Percentiles rank a stretch among this genome's conserved stretches.
These are phyloP conservation scores for Leishmania turanica DNA, from an alignment of 208 protist genomes.

Conservation along the genomic window DNA sequence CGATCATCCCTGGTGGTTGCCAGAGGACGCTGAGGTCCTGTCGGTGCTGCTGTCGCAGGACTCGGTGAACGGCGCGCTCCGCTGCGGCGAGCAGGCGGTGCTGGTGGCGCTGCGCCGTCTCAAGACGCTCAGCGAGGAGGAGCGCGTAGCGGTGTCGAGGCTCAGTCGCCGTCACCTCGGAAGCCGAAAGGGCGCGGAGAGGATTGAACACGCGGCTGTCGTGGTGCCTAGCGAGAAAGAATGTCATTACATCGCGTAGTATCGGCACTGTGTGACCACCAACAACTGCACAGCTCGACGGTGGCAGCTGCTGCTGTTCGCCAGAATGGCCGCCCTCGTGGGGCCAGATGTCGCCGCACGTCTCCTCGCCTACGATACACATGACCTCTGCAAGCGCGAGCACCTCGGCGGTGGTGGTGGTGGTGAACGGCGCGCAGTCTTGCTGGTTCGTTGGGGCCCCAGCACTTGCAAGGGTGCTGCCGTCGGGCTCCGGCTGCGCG, in stretches of 20 bases:
- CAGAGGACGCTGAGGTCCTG: conserved; percentile 12
- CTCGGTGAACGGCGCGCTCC: conserved; percentile 20
- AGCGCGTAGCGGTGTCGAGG: not conserved
- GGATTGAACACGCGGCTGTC: not conserved
- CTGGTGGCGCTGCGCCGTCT: conserved; percentile 19
- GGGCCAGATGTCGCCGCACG: not conserved
- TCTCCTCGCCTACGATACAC: not conserved
- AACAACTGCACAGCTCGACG: not conserved
- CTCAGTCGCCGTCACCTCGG: not conserved
- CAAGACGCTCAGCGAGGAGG: not conserved
- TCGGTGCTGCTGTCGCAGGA: conserved; percentile 17
- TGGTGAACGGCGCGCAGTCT: not conserved
- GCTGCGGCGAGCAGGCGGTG: conserved; percentile 29
- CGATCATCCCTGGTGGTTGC: conserved; percentile 12
- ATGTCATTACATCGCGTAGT: not conserved
- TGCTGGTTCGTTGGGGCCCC: not conserved
- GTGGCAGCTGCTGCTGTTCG: not conserved
- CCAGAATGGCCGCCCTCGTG: not conserved
- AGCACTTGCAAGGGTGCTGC: not conserved
- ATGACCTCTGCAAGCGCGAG: conserved; percentile 6
- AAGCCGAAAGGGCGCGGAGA: not conserved
- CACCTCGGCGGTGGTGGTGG: conserved; percentile 3
- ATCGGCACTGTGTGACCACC: not conserved
- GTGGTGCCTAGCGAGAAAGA: not conserved
- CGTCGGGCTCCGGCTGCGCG: not conserved